Evolutionary conservation across 148 eudicot genomes (phyloP), one percentile per base, ranked within the genome.

Genomic region (Talinum fruticosum): DNA sequence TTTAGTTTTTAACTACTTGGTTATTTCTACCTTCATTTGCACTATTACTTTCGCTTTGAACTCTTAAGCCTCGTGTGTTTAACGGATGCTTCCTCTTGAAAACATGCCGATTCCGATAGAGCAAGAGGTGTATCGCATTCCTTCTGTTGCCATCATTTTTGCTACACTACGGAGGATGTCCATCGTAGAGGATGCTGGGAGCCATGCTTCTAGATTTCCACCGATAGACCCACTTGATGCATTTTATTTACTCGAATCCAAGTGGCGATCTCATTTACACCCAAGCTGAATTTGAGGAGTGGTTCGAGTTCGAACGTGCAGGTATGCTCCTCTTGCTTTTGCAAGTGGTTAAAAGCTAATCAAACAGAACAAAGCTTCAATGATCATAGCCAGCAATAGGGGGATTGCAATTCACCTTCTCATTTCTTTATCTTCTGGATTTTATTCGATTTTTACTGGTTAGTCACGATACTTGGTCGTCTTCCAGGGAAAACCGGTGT

Each of bases 11-110:
- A n/a, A n/a, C n/a, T n/a, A n/a, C n/a, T n/a, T n/a, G n/a, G n/a
- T n/a, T n/a, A n/a, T n/a, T n/a, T n/a, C n/a, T n/a, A n/a, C n/a
- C n/a, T n/a, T n/a, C n/a, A n/a, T n/a, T n/a, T n/a, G n/a, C n/a
- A n/a, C n/a, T n/a, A n/a, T n/a, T n/a, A n/a, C n/a, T n/a, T n/a
- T n/a, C n/a, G n/a, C n/a, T n/a, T n/a, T n/a, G n/a, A n/a, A n/a
- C n/a, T n/a, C n/a, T n/a, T n/a, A n/a, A n/a, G n/a, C n/a, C 47
- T 19, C 8, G 19, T 35, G 54, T 13, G 18, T 59, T 49, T 64
- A 67, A 64, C 73, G 93, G 99, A 96, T 96, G 99, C 94, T 96
- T 82, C 99, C 99, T 34, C 93, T 92, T 93, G 99, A 96, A 86
- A 93, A 71, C 80, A 78, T 96, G 77, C 97, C 99, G 12, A 62